phyloP scores from a whole-genome alignment of 345 rosid species.

The Conringia planisiliqua region DNA sequence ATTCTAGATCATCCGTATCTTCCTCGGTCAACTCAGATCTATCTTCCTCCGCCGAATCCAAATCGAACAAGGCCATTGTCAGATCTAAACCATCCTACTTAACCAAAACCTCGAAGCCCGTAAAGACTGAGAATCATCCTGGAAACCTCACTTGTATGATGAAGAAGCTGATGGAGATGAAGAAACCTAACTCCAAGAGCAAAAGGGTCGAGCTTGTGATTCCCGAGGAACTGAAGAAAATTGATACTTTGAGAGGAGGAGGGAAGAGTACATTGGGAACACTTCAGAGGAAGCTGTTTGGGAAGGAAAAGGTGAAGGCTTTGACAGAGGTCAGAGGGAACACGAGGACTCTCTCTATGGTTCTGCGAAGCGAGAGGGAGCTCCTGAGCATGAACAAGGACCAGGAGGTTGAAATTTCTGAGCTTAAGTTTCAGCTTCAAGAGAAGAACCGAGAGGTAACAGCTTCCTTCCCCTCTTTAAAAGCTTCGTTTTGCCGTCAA shows the following conservation, averaged over 20 bases:
- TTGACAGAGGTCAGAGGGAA: slow-evolving; percentile 69
- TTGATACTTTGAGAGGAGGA: slow-evolving; percentile 43
- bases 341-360: slow-evolving; percentile 86
- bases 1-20: slow-evolving; percentile 65
- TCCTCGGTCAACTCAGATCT: slow-evolving; percentile 57
- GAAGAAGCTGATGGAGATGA: slow-evolving; percentile 72
- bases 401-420: slow-evolving; percentile 53
- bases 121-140: slow-evolving; percentile 16
- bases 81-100: slow-evolving; percentile 50
- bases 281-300: slow-evolving; percentile 79
- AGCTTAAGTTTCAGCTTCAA: slow-evolving; percentile 52
- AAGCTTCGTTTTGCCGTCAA: background rate
- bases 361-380: slow-evolving; percentile 86
- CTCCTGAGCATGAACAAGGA: slow-evolving; percentile 71
- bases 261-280: slow-evolving; percentile 32
- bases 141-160: slow-evolving; percentile 55
- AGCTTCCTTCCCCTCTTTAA: background rate
- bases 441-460: slow-evolving; percentile 67
- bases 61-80: slow-evolving; percentile 40
- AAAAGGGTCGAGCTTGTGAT: slow-evolving; percentile 53
- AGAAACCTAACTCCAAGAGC: slow-evolving; percentile 35
- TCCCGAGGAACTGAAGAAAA: slow-evolving; percentile 68
- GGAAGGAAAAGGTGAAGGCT: slow-evolving; percentile 62
- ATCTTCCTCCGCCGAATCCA: slow-evolving; percentile 51
- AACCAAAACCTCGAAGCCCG: slow-evolving; percentile 16